Evolutionary conservation across 192 early-diverging fungal species (phyloP).

Genomic region (Linnemannia exigua): DNA sequence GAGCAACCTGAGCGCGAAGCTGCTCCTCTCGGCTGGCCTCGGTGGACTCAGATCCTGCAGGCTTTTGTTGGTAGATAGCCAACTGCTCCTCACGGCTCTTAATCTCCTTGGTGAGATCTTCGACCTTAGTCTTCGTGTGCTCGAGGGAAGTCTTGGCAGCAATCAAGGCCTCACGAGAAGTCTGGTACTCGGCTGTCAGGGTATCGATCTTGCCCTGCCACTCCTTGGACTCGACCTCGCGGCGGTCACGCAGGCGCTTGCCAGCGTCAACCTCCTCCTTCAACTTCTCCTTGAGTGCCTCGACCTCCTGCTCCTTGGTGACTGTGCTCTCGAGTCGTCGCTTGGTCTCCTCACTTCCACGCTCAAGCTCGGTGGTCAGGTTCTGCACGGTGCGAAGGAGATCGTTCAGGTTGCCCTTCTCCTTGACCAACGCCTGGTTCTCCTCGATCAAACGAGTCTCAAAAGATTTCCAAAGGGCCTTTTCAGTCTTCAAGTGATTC

Average conservation of each 20-base stretch:
- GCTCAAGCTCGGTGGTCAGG: constrained; percentile 67
- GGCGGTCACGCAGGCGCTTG: constrained; percentile 50
- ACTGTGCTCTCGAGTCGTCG: constrained; percentile 58
- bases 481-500: constrained; percentile 69
- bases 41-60: constrained; percentile 26
- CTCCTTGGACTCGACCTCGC: constrained; percentile 56
- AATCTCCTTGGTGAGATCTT: constrained; percentile 60
- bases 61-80: constrained; percentile 56
- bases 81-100: constrained; percentile 63
- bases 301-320: constrained; percentile 62
- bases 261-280: constrained; percentile 49
- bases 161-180: constrained; percentile 55
- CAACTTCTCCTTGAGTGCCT: constrained; percentile 62
- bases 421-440: constrained; percentile 60
- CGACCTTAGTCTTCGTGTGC: constrained; percentile 61
- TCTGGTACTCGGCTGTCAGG: constrained; percentile 49
- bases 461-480: constrained; percentile 63
- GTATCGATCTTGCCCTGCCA: constrained; percentile 56
- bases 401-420: constrained; percentile 67
- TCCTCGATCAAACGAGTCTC: constrained; percentile 67
- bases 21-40: constrained; percentile 47
- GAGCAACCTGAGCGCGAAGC: constrained; percentile 54
- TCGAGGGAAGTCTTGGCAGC: constrained; percentile 60
- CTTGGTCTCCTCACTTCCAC: constrained; percentile 41
- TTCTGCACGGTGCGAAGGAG: constrained; percentile 66